A percentile compares a stretch with the other conserved stretches of the same genome.
Evolutionary conservation across 371 early-diverging fungal genomes (phyloP).

Genomic region (Synchytrium microbalum): DNA sequence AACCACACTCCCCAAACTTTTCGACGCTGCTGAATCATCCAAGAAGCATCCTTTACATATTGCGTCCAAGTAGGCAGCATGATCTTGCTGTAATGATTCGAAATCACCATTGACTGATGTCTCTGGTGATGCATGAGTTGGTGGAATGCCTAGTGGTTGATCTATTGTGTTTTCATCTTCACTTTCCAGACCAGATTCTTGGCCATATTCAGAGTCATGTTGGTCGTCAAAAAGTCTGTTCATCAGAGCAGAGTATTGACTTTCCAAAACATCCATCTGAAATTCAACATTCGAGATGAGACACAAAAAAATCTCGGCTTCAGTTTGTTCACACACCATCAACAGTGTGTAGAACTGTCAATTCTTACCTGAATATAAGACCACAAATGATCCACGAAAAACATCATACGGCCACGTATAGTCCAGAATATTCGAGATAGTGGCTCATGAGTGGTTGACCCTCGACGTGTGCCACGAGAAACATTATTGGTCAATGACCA

Average conservation of each 20-base stretch:
- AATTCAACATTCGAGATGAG: background rate
- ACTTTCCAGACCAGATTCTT: too few relatives aligned
- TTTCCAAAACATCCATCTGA: slow-evolving; percentile 60
- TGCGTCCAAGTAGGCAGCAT: slow-evolving; percentile 35
- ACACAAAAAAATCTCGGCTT: too few relatives aligned
- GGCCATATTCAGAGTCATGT: too few relatives aligned
- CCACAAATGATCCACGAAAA: slow-evolving; percentile 69
- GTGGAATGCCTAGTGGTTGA: too few relatives aligned
- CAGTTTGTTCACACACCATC: too few relatives aligned
- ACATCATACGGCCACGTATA: slow-evolving; percentile 54
- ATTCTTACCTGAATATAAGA: slow-evolving; percentile 66
- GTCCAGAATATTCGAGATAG: slow-evolving; percentile 34
- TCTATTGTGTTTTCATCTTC: too few relatives aligned
- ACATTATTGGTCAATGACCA: slow-evolving; percentile 21
- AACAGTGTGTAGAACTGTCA: too few relatives aligned
- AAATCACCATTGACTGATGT: too few relatives aligned
- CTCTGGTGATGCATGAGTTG: too few relatives aligned
- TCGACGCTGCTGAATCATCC: slow-evolving; percentile 23
- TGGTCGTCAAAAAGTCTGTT: too few relatives aligned
- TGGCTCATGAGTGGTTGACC: background rate
- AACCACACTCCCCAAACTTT: too few relatives aligned
- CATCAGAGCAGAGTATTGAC: slow-evolving; percentile 31
- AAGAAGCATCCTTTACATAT: slow-evolving; percentile 49
- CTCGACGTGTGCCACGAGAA: slow-evolving; percentile 1
- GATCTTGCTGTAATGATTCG: slow-evolving; percentile 50